Percentiles rank a stretch among this genome's conserved stretches.
These are phyloP conservation scores for Beverwykella pulmonaria DNA, from an alignment of 495 filamentous ascomycete species.

Conservation along the genomic window DNA sequence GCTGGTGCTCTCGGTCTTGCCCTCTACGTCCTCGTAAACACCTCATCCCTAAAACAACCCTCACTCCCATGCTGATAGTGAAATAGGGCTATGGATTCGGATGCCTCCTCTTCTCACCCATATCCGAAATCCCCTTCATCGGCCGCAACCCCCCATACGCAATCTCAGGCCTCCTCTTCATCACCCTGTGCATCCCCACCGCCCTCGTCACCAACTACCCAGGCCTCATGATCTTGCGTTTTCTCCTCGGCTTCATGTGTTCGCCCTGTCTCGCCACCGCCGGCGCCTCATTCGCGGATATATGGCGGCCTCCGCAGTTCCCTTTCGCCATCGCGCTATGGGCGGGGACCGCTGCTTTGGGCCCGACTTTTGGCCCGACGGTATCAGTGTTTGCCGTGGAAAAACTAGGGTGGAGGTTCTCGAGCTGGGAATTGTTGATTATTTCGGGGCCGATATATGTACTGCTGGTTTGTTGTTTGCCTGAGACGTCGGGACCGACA, in stretches of 20 bases:
- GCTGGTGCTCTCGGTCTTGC: slow-evolving; percentile 44
- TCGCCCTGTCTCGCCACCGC: slow-evolving; percentile 30
- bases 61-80: not conserved
- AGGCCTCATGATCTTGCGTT: slow-evolving; percentile 42
- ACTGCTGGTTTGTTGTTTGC: slow-evolving; percentile 54
- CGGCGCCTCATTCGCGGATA: slow-evolving; percentile 33
- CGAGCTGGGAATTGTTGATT: slow-evolving; percentile 49
- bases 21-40: slow-evolving; percentile 40
- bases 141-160: slow-evolving; percentile 44
- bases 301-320: slow-evolving; percentile 15
- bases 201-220: slow-evolving; percentile 41
- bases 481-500: slow-evolving; percentile 54
- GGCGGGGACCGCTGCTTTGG: slow-evolving; percentile 45
- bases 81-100: slow-evolving; percentile 45
- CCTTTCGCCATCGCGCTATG: slow-evolving; percentile 47
- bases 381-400: slow-evolving; percentile 62
- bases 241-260: slow-evolving; percentile 27
- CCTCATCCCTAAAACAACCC: not conserved
- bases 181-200: slow-evolving; percentile 39
- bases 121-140: slow-evolving; percentile 38
- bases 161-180: slow-evolving; percentile 39
- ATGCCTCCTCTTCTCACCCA: slow-evolving; percentile 41
- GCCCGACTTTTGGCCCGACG: slow-evolving; percentile 56
- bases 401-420: slow-evolving; percentile 46
- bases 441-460: slow-evolving; percentile 49